Conservation (phyloP, 495 filamentous ascomycete species). For the Aspergillus coremiiformis region DNA sequence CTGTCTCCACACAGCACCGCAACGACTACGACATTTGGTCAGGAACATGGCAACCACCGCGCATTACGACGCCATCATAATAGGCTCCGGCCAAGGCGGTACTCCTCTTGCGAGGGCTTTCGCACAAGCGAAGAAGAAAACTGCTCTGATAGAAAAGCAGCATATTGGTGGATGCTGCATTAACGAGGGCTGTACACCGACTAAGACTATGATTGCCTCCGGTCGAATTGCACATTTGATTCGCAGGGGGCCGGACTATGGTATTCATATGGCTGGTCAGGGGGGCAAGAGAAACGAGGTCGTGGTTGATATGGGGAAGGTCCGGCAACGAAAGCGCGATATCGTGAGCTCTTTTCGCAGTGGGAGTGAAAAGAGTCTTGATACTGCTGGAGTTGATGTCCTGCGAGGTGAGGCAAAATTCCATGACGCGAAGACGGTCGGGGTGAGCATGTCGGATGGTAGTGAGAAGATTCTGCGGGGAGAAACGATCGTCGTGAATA, state of each 20-base stretch:
- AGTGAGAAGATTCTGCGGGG: constrained; percentile 19
- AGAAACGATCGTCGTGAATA: constrained; percentile 41
- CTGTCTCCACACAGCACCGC: neutral
- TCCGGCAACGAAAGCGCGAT: constrained; percentile 45
- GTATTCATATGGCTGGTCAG: constrained; percentile 22
- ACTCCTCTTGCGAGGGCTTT: constrained; percentile 41
- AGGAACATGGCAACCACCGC: constrained; percentile 14
- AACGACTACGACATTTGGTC: neutral
- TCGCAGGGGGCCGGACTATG: constrained; percentile 36
- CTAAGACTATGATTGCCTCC: constrained; percentile 46
- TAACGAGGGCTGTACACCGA: constrained; percentile 50
- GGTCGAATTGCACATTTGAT: constrained; percentile 40
- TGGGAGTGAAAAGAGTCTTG: constrained; percentile 33
- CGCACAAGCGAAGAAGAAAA: constrained; percentile 31
- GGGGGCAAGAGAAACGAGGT: constrained; percentile 11
- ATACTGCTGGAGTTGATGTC: constrained; percentile 37
- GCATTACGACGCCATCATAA: constrained; percentile 36
- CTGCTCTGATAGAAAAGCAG: constrained; percentile 34
- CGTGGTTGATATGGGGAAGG: constrained; percentile 36
- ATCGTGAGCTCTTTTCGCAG: constrained; percentile 43
- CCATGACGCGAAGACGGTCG: constrained; percentile 23
- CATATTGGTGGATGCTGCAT: constrained; percentile 46
- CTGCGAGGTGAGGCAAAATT: constrained; percentile 38
- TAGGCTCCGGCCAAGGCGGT: constrained; percentile 45
- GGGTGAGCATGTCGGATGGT: constrained; percentile 21